These are phyloP conservation scores for Fomitopsis pulvina DNA, from an alignment of 768 basidiomycete species.

Conservation along the genomic window DNA sequence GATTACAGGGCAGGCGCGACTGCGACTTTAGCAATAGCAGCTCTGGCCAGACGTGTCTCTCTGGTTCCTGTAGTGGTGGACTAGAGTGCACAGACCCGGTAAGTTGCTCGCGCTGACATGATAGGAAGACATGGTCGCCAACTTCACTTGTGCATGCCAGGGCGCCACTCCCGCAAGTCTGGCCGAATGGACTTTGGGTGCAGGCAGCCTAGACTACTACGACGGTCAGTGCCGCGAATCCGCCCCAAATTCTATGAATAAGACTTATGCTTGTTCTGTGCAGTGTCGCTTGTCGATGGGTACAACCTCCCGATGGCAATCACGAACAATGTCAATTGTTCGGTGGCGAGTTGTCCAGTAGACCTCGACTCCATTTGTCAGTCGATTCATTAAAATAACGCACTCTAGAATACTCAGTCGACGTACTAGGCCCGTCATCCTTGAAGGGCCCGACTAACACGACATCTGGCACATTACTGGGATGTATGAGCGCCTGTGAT, in stretches of 20 bases:
- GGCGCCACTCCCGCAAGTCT: conserved; percentile 24
- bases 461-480: conserved; percentile 24
- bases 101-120: neutral
- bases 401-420: neutral
- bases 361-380: conserved; percentile 26
- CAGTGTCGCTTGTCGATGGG: conserved; percentile 21
- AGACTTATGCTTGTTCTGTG: neutral
- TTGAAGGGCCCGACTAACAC: conserved; percentile 25
- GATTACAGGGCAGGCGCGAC: conserved; percentile 22
- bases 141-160: neutral
- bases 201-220: conserved; percentile 18
- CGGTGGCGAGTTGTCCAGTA: conserved; percentile 22
- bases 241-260: too few relatives aligned
- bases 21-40: conserved; percentile 45
- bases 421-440: conserved; percentile 17
- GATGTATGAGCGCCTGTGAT: conserved; percentile 27
- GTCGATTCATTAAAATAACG: neutral
- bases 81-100: conserved; percentile 54
- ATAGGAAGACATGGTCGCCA: neutral
- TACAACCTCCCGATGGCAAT: conserved; percentile 26
- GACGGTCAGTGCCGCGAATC: conserved; percentile 10
- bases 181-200: conserved; percentile 27
- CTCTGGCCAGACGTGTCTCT: conserved; percentile 47
- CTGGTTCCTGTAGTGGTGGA: conserved; percentile 68
- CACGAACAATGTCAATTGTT: conserved; percentile 22